These are phyloP conservation scores for Raddia guianensis DNA, from an alignment of 176 grass and related monocot genomes.

Conservation along the genomic window DNA sequence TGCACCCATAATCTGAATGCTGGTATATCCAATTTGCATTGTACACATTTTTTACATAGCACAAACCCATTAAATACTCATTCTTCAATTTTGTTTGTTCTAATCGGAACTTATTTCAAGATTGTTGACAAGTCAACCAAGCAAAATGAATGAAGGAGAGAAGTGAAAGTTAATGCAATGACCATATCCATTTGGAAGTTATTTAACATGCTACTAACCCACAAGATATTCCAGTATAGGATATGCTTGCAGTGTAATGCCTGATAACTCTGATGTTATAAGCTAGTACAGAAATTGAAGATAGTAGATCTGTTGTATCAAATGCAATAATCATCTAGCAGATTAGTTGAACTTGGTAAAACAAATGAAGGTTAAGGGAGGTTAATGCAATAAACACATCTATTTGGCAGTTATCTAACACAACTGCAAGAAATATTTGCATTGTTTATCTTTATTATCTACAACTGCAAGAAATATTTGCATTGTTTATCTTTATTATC, in stretches of 20 bases:
- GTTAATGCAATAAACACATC: slow-evolving; percentile 7
- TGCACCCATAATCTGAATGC: neutral
- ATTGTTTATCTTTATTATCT: neutral
- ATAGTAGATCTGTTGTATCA: neutral
- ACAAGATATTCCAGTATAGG: slow-evolving; percentile 9
- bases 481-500: neutral
- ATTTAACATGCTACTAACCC: neutral
- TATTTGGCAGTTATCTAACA: neutral
- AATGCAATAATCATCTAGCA: slow-evolving; percentile 15
- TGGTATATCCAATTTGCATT: neutral
- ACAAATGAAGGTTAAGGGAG: slow-evolving; percentile 6
- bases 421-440: neutral
- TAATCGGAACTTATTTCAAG: neutral
- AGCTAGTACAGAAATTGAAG: neutral
- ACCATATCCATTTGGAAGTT: neutral
- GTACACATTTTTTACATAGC: neutral
- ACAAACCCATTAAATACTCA: neutral
- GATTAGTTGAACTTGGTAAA: neutral
- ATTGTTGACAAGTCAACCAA: slow-evolving; percentile 13
- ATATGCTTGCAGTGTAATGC: neutral
- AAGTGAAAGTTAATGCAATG: slow-evolving; percentile 5
- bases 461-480: too few species aligned
- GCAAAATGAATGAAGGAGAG: slow-evolving; percentile 4
- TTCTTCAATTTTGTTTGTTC: neutral
- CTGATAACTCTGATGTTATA: neutral